Evolutionary conservation across 495 filamentous ascomycete genomes (phyloP).

Genomic region (Penicillium angulare): DNA sequence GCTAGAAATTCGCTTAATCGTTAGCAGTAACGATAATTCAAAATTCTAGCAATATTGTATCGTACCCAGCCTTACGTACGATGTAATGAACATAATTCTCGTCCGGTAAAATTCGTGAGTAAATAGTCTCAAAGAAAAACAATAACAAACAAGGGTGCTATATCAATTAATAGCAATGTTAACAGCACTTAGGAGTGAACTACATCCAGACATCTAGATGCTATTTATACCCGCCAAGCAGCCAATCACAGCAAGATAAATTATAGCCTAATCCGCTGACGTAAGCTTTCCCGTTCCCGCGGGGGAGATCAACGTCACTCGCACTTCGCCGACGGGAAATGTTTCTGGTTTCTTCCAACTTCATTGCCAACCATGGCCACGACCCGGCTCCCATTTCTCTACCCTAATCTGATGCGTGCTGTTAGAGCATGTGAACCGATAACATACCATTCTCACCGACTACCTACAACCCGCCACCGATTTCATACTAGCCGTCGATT

Average conservation of each 20-base stretch:
- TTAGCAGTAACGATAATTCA: no score
- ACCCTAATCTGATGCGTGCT: constrained; percentile 62
- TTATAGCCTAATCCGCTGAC: constrained; percentile 3
- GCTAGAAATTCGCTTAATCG: no score
- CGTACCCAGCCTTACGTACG: no score
- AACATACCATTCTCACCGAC: constrained; percentile 29
- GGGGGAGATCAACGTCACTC: constrained; percentile 32
- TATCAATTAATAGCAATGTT: no score
- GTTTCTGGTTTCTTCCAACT: constrained; percentile 8
- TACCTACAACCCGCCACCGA: constrained; percentile 17
- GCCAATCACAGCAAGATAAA: constrained; percentile 1
- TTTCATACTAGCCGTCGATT: constrained; percentile 43
- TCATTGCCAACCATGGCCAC: constrained; percentile 56
- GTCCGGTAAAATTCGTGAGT: background rate
- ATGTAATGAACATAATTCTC: no score
- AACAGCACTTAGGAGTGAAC: no score
- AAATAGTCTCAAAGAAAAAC: background rate
- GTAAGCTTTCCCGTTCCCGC: constrained; percentile 29
- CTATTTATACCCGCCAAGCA: no score
- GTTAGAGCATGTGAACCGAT: constrained; percentile 38
- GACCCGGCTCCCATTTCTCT: constrained; percentile 68
- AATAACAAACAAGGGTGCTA: background rate
- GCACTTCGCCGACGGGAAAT: constrained; percentile 23
- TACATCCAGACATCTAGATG: no score
- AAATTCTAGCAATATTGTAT: no score